These are phyloP conservation scores for Naematelia aurantialba DNA, from an alignment of 768 basidiomycete species.

Conservation along the genomic window DNA sequence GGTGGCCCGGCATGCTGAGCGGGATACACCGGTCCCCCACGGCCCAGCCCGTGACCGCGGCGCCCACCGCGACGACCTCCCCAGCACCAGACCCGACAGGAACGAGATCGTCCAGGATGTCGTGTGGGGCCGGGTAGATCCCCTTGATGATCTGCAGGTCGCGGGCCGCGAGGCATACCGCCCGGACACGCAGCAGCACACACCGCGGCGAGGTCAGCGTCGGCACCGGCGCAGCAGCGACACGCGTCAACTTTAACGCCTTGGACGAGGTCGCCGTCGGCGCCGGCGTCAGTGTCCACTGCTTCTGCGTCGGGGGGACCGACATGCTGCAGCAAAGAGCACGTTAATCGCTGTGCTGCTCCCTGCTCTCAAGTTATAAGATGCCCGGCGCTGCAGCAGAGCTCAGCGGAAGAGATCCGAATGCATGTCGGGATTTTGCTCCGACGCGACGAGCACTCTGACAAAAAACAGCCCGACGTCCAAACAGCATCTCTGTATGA, in stretches of 20 bases:
- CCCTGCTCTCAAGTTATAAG: too few species aligned
- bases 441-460: too few species aligned
- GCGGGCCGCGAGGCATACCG: conserved; percentile 44
- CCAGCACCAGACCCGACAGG: conserved; percentile 38
- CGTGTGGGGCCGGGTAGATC: conserved; percentile 44
- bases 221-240: not conserved
- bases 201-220: not conserved
- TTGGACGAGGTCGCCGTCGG: not conserved
- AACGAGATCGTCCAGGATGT: conserved; percentile 32
- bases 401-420: too few species aligned
- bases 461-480: too few species aligned
- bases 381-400: too few species aligned
- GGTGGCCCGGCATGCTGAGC: conserved; percentile 35
- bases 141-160: conserved; percentile 45
- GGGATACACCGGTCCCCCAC: conserved; percentile 36
- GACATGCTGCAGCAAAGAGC: not conserved
- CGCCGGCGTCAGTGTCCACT: not conserved
- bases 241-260: not conserved
- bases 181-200: too few species aligned
- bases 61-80: conserved; percentile 33
- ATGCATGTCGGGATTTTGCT: too few species aligned
- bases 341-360: too few species aligned
- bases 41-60: conserved; percentile 32
- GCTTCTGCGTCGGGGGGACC: not conserved
- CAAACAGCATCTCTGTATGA: too few species aligned